Base-by-base conservation (phyloP, 129 eudicot genomes). In the Silybum marianum region DNA sequence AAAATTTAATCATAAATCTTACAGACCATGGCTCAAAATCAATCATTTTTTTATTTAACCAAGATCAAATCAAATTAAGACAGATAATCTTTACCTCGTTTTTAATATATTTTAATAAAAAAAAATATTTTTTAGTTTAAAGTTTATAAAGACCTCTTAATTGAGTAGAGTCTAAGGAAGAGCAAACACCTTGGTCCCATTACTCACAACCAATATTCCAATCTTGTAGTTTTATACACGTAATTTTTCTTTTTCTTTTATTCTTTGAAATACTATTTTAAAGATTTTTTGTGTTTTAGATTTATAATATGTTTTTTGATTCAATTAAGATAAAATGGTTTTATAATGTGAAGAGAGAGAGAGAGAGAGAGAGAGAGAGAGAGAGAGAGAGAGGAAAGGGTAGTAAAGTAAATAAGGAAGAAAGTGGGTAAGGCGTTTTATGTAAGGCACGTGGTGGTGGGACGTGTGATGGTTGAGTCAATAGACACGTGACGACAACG, bases 371-470 rank as follows among this genome's bases (percentile, higher is more conserved):
- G 13, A 1, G 12, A 3, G 6, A 32, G 3, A 4, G 4, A 0
- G 13, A 1, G 12, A 3, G 6, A 32, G 3, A 4, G 4, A 32
- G 3, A 32, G 9, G 9, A 6, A 46, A 46, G 9, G 51, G 51
- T 42, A 42, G 14, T 9, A 42, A 42, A 51, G 16, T 51, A 54
- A 54, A 54, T 54, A 16, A 19, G 3, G 63, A 16, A 51, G 63
- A 51, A 51, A 51, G 66, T 58, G 66, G 66, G 80, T 81, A 81
- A 21, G 44, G 84, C 66, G 66, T 58, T 58, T 58, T n/a, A 58
- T 63, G 84, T 65, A 83, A 71, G 86, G 86, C 86, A 83, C 82
- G 86, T 77, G 86, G 82, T 72, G 86, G 82, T 83, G 86, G 82
- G 82, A 83, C 79, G 86, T 83, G 79, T 83, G 86, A 77, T 12